phyloP scores from a whole-genome alignment of 192 early-diverging fungal genomes.

The Diversispora epigaea region DNA sequence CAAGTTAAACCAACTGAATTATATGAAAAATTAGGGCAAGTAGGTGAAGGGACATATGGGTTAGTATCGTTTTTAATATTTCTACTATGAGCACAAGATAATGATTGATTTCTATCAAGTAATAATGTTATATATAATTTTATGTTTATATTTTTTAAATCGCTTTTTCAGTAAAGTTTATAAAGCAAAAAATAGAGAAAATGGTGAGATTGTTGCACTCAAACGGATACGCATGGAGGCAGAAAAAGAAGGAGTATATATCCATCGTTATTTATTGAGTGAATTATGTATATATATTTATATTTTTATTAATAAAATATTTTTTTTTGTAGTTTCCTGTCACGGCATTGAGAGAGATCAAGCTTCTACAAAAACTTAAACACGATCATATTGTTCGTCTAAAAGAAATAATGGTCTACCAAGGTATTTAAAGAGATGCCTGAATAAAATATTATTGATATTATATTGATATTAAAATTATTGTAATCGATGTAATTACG shows the following conservation, averaged over 20 bases:
- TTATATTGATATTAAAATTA: background rate
- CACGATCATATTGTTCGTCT: conserved; percentile 74
- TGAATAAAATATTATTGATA: background rate
- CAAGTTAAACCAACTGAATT: conserved; percentile 43
- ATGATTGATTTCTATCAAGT: background rate
- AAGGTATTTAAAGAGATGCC: conserved; percentile 43
- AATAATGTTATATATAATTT: background rate
- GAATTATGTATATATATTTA: background rate
- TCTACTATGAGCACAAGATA: background rate
- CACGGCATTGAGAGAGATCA: conserved; percentile 85
- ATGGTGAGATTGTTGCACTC: conserved; percentile 72
- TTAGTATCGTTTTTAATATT: conserved; percentile 30
- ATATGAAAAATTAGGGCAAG: conserved; percentile 73
- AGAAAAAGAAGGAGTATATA: conserved; percentile 70
- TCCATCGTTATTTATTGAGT: background rate
- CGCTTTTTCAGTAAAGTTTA: conserved; percentile 67
- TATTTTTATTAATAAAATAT: background rate
- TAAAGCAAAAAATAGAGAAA: conserved; percentile 70
- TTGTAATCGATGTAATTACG: background rate
- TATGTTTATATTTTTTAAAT: background rate
- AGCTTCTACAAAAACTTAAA: conserved; percentile 63
- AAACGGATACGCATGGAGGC: conserved; percentile 80
- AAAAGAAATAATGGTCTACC: conserved; percentile 70
- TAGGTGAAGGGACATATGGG: conserved; percentile 84
- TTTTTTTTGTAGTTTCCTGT: conserved; percentile 64